These are phyloP conservation scores for Metarhizium anisopliae DNA, from an alignment of 2,329 filamentous ascomycete species.

Conservation along the genomic window DNA sequence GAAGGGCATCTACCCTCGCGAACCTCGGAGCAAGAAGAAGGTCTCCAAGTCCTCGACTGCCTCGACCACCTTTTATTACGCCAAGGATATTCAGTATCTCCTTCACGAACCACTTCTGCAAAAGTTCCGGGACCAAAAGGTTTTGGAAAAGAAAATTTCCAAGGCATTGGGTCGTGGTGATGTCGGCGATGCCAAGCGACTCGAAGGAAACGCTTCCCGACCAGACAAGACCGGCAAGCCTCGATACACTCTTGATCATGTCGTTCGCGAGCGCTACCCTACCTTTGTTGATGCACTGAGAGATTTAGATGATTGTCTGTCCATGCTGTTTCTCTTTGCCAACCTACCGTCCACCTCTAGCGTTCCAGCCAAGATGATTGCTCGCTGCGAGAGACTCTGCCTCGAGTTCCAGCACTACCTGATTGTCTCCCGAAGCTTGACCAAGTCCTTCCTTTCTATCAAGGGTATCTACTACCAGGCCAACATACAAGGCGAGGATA, in stretches of 20 bases:
- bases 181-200: conserved; percentile 74
- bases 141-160: conserved; percentile 94
- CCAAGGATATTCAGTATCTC: conserved; percentile 97
- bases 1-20: conserved; percentile 97
- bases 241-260: conserved; percentile 85
- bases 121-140: conserved; percentile 96
- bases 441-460: conserved; percentile 95
- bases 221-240: conserved; percentile 88
- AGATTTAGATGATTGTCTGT: conserved; percentile 92
- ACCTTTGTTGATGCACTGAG: conserved; percentile 91
- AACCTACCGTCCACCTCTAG: conserved; percentile 85
- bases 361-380: conserved; percentile 91
- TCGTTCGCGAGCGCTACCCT: conserved; percentile 95
- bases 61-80: conserved; percentile 83
- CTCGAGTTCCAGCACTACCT: conserved; percentile 98
- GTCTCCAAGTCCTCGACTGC: conserved; percentile 82
- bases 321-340: conserved; percentile 95
- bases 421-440: conserved; percentile 81
- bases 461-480: conserved; percentile 99
- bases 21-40: conserved; percentile 96
- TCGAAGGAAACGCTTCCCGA: conserved; percentile 78
- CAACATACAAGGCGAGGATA: conserved; percentile 91
- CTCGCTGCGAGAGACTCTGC: conserved; percentile 83
- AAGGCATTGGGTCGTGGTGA: conserved; percentile 87
- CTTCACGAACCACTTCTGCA: conserved; percentile 89